Conservation (phyloP, 1,284 basidiomycete species). For the Microbotryum violaceum region DNA sequence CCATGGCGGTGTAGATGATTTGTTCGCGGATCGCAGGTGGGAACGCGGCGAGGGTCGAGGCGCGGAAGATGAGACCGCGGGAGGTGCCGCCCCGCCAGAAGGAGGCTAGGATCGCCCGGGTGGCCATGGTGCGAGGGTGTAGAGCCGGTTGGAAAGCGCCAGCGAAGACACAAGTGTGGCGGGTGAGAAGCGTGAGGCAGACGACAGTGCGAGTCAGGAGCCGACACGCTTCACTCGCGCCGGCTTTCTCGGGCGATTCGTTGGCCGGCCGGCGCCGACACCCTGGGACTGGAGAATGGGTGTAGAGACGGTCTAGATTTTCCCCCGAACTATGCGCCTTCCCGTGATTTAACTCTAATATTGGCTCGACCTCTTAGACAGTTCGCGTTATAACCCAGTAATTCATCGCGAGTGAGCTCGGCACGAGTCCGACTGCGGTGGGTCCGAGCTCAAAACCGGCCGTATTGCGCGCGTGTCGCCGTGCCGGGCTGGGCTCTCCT, state of each 20-base stretch:
- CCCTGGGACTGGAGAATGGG: too few species aligned
- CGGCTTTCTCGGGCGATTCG: neutral
- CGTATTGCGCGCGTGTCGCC: too few species aligned
- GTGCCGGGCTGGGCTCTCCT: too few species aligned
- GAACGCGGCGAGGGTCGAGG: conserved; percentile 17
- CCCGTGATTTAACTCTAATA: too few species aligned
- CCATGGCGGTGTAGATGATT: conserved; percentile 26
- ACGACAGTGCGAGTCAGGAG: neutral
- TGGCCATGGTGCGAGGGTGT: conserved; percentile 5
- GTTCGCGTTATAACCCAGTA: too few species aligned
- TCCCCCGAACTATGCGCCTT: too few species aligned
- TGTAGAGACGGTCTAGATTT: too few species aligned
- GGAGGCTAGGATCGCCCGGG: conserved; percentile 7
- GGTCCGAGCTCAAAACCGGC: too few species aligned
- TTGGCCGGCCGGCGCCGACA: too few species aligned
- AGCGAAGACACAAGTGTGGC: neutral
- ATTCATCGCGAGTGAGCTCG: too few species aligned
- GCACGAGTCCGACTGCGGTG: too few species aligned
- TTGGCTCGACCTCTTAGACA: too few species aligned
- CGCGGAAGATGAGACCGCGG: conserved; percentile 22
- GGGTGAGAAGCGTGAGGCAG: neutral
- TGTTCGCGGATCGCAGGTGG: conserved; percentile 10
- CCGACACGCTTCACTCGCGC: neutral
- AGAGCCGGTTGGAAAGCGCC: neutral
- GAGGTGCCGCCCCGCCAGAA: conserved; percentile 32